Evolutionary conservation across 495 filamentous ascomycete genomes (phyloP), one percentile per base, ranked within the genome.

Genomic region (Aspergillus conjunctus): DNA sequence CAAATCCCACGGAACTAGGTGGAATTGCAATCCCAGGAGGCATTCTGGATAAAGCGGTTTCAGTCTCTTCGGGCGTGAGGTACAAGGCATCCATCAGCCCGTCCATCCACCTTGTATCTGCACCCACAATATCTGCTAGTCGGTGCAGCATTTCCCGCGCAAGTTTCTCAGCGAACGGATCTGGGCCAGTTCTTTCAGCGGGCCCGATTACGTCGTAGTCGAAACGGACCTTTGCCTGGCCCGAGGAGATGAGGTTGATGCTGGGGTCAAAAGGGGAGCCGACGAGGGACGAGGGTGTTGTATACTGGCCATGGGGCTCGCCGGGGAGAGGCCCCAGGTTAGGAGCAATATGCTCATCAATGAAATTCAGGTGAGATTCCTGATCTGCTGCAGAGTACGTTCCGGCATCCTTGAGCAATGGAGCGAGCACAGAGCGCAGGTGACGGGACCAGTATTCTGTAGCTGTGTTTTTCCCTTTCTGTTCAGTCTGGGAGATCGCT

Each of bases 231-330:
- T 58, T 58, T 1, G 55, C 55, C 20, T 49, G 43, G 4, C 55
- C 55, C 1, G 55, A 58, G 6, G 41, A 30, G 11, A 46, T 22
- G 10, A 58, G 43, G 30, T 58, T 58, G 12, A 58, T 32, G 43
- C 55, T 58, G 22, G 55, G 55, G 17, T 58, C 55, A 20, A 58
- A 46, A 3, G 55, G 55, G 20, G 55, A 58, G 10, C 55, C 55
- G 2, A 58, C 55, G 22, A 58, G 43, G 2, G 41, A 58, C 18
- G 55, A 45, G 7, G 55, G 55, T 20, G 55, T 45, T 9, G 21
- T 58, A 17, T 58, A 58, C 1, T 21, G 55, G 5, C 33, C 55
- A 58, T 58, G 55, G 17, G 55, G 55, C 15, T 58, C 55, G 14
- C 39, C 11, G 4, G 55, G 55, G 14, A 58, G 30, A 17, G 55